Evolutionary conservation across 441 rosid species (phyloP).

Genomic region (Adansonia madagascariensis): DNA sequence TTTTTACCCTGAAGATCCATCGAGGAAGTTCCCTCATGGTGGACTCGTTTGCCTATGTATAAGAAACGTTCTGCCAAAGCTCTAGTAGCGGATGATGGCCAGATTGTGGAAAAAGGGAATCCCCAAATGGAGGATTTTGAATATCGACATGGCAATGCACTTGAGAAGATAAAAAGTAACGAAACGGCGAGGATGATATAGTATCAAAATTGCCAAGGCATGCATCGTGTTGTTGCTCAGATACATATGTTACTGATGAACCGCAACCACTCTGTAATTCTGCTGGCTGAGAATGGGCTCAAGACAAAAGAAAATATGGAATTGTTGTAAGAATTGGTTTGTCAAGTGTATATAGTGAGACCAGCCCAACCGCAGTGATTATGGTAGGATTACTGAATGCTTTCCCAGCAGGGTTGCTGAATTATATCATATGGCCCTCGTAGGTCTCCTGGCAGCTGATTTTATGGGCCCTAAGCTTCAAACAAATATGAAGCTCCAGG

Average conservation of each 20-base stretch:
- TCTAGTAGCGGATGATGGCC: background rate
- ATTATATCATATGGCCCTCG: constrained; percentile 63
- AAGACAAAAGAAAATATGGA: constrained; percentile 35
- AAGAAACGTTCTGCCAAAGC: constrained; percentile 10
- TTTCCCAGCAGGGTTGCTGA: constrained; percentile 50
- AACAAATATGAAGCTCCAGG: constrained; percentile 46
- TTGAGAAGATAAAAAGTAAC: background rate
- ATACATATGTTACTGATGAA: constrained; percentile 21
- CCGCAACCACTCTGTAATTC: background rate
- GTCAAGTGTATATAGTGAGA: constrained; percentile 41
- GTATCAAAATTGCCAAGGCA: constrained; percentile 36
- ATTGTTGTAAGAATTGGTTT: constrained; percentile 44
- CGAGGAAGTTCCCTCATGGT: constrained; percentile 11
- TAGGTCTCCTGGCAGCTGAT: constrained; percentile 49
- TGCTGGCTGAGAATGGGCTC: constrained; percentile 41
- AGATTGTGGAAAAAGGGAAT: background rate
- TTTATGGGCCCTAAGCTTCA: constrained; percentile 53
- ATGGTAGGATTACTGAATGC: constrained; percentile 51
- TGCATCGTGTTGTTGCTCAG: constrained; percentile 53
- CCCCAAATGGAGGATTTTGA: constrained; percentile 20
- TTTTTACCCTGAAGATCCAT: too few species aligned
- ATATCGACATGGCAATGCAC: constrained; percentile 20
- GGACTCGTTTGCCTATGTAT: constrained; percentile 40
- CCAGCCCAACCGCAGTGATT: constrained; percentile 45
- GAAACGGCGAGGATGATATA: background rate